A percentile compares a stretch with the other conserved stretches of the same genome.
Evolutionary conservation across 2,329 filamentous ascomycete species (phyloP).

Genomic region (Cryphonectria carpinicola): DNA sequence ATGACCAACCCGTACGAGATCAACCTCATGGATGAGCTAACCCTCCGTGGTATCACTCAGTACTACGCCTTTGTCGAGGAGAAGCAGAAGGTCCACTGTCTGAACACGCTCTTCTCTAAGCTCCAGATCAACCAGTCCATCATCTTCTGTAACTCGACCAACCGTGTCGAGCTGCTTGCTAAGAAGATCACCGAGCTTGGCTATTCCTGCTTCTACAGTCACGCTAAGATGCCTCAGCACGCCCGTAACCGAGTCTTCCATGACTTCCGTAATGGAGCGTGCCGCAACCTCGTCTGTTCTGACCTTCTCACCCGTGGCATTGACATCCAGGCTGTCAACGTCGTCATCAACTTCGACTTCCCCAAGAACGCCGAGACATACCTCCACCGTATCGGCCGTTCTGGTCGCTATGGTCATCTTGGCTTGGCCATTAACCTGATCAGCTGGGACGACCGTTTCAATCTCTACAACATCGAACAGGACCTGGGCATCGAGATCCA

Average conservation of each 20-base stretch:
- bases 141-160: conserved; percentile 99
- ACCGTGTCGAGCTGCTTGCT: conserved; percentile 93
- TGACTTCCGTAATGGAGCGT: conserved; percentile 97
- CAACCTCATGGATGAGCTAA: conserved; percentile 99
- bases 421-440: conserved; percentile 98
- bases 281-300: conserved; percentile 96
- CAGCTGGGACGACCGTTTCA: conserved; percentile 99
- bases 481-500: conserved; percentile 97
- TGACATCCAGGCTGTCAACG: conserved; percentile 98
- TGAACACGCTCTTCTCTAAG: conserved; percentile 98
- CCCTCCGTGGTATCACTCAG: conserved; percentile 95
- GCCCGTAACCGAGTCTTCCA: conserved; percentile 98
- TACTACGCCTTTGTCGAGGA: conserved; percentile 99
- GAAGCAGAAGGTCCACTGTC: conserved; percentile 98
- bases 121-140: conserved; percentile 99
- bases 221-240: conserved; percentile 96
- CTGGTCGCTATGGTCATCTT: conserved; percentile 93
- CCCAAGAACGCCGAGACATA: conserved; percentile 99
- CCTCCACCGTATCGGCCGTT: conserved; percentile 96
- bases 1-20: conserved; percentile 97
- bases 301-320: conserved; percentile 98
- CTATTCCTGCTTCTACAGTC: conserved; percentile 99
- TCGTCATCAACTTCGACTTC: conserved; percentile 99
- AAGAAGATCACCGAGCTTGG: conserved; percentile 99
- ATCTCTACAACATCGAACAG: conserved; percentile 97